Evolutionary conservation across 2,329 filamentous ascomycete species (phyloP).

Genomic region (Colletotrichum sp.): DNA sequence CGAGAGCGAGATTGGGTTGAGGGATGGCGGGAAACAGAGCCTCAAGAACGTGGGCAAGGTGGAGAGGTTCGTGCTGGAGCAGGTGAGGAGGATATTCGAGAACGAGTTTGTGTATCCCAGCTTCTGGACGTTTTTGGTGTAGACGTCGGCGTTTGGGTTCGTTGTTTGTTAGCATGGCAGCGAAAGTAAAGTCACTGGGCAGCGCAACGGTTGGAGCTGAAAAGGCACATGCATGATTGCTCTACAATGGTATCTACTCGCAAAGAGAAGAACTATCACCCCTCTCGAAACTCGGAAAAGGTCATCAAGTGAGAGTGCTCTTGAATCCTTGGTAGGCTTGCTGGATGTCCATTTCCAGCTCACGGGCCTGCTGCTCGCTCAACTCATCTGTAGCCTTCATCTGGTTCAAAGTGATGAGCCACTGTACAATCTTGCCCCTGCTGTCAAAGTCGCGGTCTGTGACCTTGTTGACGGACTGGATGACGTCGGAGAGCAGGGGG

Average conservation of each 20-base stretch:
- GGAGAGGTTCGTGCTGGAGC: constrained; percentile 94
- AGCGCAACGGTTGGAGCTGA: background rate
- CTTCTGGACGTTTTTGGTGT: constrained; percentile 94
- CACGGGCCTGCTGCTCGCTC: constrained; percentile 83
- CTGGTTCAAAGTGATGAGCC: constrained; percentile 96
- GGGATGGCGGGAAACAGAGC: constrained; percentile 90
- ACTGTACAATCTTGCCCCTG: constrained; percentile 96
- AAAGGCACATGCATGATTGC: background rate
- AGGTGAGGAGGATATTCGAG: constrained; percentile 96
- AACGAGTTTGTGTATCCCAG: constrained; percentile 98
- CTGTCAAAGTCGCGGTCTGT: constrained; percentile 95
- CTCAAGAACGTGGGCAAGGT: constrained; percentile 99
- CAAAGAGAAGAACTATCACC: background rate
- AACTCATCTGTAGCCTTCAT: constrained; percentile 96
- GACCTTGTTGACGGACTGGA: constrained; percentile 96
- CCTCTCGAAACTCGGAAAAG: background rate
- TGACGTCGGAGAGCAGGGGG: constrained; percentile 91
- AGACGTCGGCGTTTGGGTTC: background rate
- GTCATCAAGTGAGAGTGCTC: constrained; percentile 66
- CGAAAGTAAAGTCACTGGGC: background rate
- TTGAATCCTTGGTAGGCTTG: constrained; percentile 96
- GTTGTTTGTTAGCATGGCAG: background rate
- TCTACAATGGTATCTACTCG: constrained; percentile 5
- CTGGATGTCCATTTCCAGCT: constrained; percentile 92
- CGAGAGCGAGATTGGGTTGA: constrained; percentile 95